A percentile compares a stretch with the other conserved stretches of the same genome.
These are phyloP conservation scores for Rhynchospora pubera DNA, from an alignment of 176 grass and related monocot genomes.

Conservation along the genomic window DNA sequence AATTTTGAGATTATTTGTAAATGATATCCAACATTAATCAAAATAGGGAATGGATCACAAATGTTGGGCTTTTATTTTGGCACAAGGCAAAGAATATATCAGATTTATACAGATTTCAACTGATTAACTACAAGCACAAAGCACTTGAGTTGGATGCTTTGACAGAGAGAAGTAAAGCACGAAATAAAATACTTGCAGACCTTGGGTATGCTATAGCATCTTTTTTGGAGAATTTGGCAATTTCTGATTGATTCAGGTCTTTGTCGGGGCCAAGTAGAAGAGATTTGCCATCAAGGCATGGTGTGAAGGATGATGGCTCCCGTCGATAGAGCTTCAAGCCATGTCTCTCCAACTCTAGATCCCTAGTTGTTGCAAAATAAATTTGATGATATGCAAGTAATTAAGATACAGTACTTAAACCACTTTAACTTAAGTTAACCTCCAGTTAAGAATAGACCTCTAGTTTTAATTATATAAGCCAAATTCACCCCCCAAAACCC, in stretches of 20 bases:
- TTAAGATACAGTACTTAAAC: neutral
- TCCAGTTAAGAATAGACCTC: neutral
- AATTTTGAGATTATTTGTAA: neutral
- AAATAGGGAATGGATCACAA: neutral
- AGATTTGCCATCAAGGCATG: slow-evolving; percentile 70
- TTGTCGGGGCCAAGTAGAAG: slow-evolving; percentile 73
- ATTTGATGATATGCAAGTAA: neutral
- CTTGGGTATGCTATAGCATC: slow-evolving; percentile 73
- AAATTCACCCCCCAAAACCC: neutral
- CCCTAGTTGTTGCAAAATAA: slow-evolving; percentile 24
- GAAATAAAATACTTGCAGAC: slow-evolving; percentile 11
- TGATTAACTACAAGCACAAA: neutral
- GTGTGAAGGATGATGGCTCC: slow-evolving; percentile 77
- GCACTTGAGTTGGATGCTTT: neutral
- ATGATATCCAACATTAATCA: neutral
- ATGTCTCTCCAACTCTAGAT: slow-evolving; percentile 82
- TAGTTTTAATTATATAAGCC: neutral
- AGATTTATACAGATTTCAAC: neutral
- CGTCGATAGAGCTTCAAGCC: slow-evolving; percentile 73
- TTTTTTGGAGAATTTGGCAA: slow-evolving; percentile 84
- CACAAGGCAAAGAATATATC: neutral
- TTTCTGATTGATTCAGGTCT: slow-evolving; percentile 66
- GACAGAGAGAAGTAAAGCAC: neutral
- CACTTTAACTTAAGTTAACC: neutral
- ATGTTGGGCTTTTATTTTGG: neutral